Percentiles rank a stretch among this genome's conserved stretches.
phyloP scores from a whole-genome alignment of 176 grass and related monocot species.

The Bothriochloa decipiens region DNA sequence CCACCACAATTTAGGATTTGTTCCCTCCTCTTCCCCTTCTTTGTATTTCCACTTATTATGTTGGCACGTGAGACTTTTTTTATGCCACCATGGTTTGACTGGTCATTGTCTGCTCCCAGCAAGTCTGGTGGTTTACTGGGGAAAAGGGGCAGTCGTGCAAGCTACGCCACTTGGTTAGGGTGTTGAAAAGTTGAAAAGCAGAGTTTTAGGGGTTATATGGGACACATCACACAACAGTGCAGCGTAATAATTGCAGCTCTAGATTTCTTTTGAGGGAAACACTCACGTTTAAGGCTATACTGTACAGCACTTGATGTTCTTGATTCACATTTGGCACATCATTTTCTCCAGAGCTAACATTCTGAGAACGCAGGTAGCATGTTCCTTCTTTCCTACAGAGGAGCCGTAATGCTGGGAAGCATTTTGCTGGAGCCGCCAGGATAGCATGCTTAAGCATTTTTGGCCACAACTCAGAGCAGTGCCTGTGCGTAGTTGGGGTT shows the following conservation, averaged over 20 bases:
- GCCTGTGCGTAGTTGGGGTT: background rate
- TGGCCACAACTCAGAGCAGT: background rate
- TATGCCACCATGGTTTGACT: slow-evolving; percentile 16
- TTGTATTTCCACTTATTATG: background rate
- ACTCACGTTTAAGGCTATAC: background rate
- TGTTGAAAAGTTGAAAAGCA: background rate
- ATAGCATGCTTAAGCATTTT: slow-evolving; percentile 20
- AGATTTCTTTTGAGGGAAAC: background rate
- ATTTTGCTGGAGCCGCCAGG: slow-evolving; percentile 10
- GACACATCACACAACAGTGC: background rate
- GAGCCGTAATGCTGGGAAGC: background rate
- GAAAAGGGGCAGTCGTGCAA: background rate
- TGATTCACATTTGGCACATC: background rate
- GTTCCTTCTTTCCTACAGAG: background rate
- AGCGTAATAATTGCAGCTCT: background rate
- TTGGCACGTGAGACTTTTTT: background rate
- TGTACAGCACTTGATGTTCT: background rate
- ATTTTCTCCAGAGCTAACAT: background rate
- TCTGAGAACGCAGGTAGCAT: background rate
- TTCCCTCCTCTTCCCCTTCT: background rate
- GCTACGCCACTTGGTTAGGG: background rate
- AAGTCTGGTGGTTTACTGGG: background rate
- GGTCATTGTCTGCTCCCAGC: background rate
- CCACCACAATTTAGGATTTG: background rate
- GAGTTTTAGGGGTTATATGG: background rate